Conservation (phyloP, 257 asterid species). For the Leonotis leonurus region DNA sequence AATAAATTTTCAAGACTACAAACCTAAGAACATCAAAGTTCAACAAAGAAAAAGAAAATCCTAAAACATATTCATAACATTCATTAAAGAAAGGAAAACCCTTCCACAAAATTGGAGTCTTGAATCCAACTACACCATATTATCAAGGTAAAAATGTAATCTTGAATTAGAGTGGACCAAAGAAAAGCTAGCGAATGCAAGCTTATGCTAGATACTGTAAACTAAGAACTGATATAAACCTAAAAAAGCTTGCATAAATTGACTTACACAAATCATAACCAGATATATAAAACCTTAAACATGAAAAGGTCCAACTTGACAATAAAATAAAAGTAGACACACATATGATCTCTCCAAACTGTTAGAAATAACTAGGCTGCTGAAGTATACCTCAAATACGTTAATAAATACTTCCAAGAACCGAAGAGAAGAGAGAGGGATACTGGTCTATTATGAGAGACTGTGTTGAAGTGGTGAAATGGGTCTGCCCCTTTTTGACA, state of each 20-base stretch:
- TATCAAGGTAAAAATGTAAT: neutral
- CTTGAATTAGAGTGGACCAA: slow-evolving; percentile 4
- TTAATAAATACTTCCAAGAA: slow-evolving; percentile 9
- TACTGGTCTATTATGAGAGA: neutral
- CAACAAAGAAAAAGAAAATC: slow-evolving; percentile 6
- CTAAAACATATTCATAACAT: slow-evolving; percentile 3
- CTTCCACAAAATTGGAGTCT: neutral
- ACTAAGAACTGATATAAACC: neutral
- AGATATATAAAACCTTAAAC: neutral
- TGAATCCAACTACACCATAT: neutral
- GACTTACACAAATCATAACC: neutral
- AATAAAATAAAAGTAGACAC: neutral
- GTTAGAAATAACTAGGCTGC: neutral
- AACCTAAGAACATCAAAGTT: slow-evolving; percentile 10
- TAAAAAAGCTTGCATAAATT: neutral
- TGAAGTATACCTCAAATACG: neutral
- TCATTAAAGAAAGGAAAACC: slow-evolving; percentile 11
- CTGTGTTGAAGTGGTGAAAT: neutral
- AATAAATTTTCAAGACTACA: slow-evolving; percentile 5
- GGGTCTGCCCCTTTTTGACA: slow-evolving; percentile 4
- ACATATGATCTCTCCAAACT: neutral
- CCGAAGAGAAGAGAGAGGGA: slow-evolving; percentile 1
- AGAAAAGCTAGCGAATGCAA: neutral
- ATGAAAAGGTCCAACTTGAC: neutral
- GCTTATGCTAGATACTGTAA: neutral